Evolutionary conservation across 768 basidiomycete species (phyloP).

Genomic region (Cubamyces sp.): DNA sequence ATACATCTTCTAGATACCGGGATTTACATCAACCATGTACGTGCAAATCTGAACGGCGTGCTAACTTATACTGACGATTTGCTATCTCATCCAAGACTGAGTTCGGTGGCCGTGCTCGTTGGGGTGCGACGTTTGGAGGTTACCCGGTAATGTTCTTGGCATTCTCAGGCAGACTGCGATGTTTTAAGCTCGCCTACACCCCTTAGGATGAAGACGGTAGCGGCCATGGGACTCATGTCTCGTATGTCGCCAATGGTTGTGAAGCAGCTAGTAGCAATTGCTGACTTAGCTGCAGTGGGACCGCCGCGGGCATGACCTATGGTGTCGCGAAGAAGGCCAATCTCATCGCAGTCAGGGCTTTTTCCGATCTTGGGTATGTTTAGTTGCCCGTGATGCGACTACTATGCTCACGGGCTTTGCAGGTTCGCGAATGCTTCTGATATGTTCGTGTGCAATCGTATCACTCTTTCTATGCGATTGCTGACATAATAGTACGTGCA

Average conservation of each 20-base stretch:
- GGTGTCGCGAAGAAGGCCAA: constrained; percentile 37
- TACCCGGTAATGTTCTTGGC: constrained; percentile 8
- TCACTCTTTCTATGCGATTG: not conserved
- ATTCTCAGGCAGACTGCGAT: not conserved
- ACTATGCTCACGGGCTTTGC: constrained; percentile 32
- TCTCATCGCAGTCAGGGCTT: constrained; percentile 48
- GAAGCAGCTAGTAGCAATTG: not conserved
- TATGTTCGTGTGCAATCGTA: constrained; percentile 6
- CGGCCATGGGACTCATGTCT: constrained; percentile 48
- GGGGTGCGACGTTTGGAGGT: constrained; percentile 44
- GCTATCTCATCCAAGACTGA: constrained; percentile 30
- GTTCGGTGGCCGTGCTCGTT: constrained; percentile 49
- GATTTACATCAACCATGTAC: constrained; percentile 30
- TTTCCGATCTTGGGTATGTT: constrained; percentile 40
- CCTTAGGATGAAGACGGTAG: constrained; percentile 37
- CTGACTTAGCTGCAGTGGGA: constrained; percentile 35
- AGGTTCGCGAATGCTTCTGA: constrained; percentile 15
- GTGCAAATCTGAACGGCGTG: not conserved
- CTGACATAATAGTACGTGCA: not conserved
- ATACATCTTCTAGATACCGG: constrained; percentile 20
- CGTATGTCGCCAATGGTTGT: constrained; percentile 12
- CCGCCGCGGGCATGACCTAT: constrained; percentile 39
- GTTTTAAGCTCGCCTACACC: not conserved
- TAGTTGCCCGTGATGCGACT: constrained; percentile 27
- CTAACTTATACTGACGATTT: not conserved